Base-by-base conservation (phyloP, 805 yeast species). In the Kodamaea lidongshanica region DNA sequence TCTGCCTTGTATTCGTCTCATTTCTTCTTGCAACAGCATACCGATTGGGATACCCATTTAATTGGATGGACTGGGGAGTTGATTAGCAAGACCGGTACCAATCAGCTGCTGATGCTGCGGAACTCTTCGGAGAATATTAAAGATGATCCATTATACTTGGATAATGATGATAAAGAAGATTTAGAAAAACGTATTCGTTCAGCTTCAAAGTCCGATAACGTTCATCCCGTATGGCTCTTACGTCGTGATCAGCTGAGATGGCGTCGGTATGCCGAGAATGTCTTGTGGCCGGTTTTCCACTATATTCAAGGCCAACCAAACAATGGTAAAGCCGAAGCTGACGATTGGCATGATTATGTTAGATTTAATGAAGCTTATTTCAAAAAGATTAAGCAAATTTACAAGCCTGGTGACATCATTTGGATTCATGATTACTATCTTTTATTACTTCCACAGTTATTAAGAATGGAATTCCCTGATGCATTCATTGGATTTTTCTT, bases 31-130 rank as follows among this genome's bases (percentile, higher is more conserved):
- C 67, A 64, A 29, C 72, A 72, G 34, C 74, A 76, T 26, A 72
- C 88, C 0, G 72, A 77, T 13, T 89, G 96, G 92, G 94, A 87
- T 39, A 79, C 88, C 26, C 84, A 86, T 42, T 59, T 85, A 29
- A 77, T 92, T 30, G 96, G 86, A 1, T 92, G 98, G 98, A 83
- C 96, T 0, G 98, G 98, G 26, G 97, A 87, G 54, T 65, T 92
- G 38, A 54, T 56, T 23, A 57, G 58, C 42, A 49, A 52, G 33
- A 31, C 40, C 25, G 28, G 40, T 25, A 66, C 56, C n/a, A 10
- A 19, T 5, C 30, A 23, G 7, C 6, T 8, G 12, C 16, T 22
- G 16, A 26, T 24, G 7, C 6, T 8, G 12, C 16, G 27, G 16
- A 26, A 20, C 16, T 17, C 29, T 9, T 13, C 34, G 3, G 34